These are phyloP conservation scores for Boletus sp. DNA, from an alignment of 768 basidiomycete genomes.

Conservation along the genomic window DNA sequence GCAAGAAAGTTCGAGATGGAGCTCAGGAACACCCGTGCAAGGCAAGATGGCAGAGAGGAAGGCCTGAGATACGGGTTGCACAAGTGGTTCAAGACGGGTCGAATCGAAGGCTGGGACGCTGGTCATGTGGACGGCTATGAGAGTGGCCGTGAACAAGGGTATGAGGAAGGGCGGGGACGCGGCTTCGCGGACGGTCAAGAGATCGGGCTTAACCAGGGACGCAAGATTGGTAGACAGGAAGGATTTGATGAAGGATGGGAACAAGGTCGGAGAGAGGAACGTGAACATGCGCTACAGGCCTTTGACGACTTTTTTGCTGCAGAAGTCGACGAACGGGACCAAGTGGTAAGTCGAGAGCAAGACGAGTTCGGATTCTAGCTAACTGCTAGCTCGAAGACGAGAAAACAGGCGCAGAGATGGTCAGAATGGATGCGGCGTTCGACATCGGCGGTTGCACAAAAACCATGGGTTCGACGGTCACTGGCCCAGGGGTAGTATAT, in stretches of 20 bases:
- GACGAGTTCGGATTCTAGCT: not conserved
- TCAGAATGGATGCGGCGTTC: constrained; percentile 27
- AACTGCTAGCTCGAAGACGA: constrained; percentile 16
- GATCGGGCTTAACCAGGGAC: constrained; percentile 34
- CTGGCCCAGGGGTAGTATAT: constrained; percentile 5
- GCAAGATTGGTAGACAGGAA: constrained; percentile 27
- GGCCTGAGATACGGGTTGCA: constrained; percentile 39
- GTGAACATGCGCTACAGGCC: constrained; percentile 49
- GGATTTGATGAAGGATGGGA: constrained; percentile 35
- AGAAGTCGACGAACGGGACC: constrained; percentile 35
- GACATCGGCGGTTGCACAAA: not conserved
- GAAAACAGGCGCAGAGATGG: constrained; percentile 25
- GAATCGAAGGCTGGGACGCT: constrained; percentile 41
- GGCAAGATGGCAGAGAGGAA: constrained; percentile 43
- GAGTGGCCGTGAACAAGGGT: constrained; percentile 44
- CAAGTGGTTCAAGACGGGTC: constrained; percentile 44
- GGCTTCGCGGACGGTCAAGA: constrained; percentile 38
- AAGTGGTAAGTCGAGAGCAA: constrained; percentile 20
- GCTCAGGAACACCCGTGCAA: constrained; percentile 43
- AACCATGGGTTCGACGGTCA: constrained; percentile 23
- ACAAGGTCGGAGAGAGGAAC: constrained; percentile 47
- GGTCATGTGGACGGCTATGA: constrained; percentile 47
- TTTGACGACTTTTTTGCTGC: constrained; percentile 55
- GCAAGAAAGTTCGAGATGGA: constrained; percentile 42
- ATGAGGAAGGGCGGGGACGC: constrained; percentile 38